These are phyloP conservation scores for Leccinum fuscescens DNA, from an alignment of 1,284 basidiomycete species.

Conservation along the genomic window DNA sequence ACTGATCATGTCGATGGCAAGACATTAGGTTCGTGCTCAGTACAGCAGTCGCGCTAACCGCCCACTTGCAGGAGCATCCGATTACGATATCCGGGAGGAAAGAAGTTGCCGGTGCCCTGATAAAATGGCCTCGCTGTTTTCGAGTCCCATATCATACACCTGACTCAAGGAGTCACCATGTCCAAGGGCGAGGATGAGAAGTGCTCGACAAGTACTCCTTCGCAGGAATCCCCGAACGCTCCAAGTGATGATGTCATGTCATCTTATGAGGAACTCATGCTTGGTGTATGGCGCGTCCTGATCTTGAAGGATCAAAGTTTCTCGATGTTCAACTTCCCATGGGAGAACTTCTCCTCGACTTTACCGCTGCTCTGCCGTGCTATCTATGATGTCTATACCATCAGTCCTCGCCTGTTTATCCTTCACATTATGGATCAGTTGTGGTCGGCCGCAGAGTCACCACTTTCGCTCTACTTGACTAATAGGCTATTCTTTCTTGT, in stretches of 20 bases:
- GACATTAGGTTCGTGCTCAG: no score
- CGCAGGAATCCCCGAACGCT: background rate
- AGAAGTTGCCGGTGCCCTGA: no score
- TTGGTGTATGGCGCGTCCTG: constrained; percentile 26
- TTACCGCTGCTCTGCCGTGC: constrained; percentile 18
- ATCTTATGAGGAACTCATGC: constrained; percentile 15
- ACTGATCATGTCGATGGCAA: no score
- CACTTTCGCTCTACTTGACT: constrained; percentile 25
- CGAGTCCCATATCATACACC: no score
- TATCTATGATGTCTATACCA: constrained; percentile 21
- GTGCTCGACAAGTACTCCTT: background rate
- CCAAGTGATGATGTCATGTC: background rate
- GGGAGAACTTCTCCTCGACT: constrained; percentile 2
- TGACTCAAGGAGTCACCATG: no score
- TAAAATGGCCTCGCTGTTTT: background rate
- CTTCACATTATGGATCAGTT: constrained; percentile 13
- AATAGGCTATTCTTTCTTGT: constrained; percentile 23
- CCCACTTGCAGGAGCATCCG: no score
- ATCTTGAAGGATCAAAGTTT: constrained; percentile 12
- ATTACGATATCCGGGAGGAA: no score
- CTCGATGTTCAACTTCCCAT: constrained; percentile 10
- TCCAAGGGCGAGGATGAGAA: no score
- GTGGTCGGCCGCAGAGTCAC: constrained; percentile 21
- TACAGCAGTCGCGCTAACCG: no score
- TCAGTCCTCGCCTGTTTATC: constrained; percentile 23